Percentiles rank a stretch among this genome's conserved stretches.
These are phyloP conservation scores for Dactylonectria estremocensis DNA, from an alignment of 2,329 filamentous ascomycete genomes.

Conservation along the genomic window DNA sequence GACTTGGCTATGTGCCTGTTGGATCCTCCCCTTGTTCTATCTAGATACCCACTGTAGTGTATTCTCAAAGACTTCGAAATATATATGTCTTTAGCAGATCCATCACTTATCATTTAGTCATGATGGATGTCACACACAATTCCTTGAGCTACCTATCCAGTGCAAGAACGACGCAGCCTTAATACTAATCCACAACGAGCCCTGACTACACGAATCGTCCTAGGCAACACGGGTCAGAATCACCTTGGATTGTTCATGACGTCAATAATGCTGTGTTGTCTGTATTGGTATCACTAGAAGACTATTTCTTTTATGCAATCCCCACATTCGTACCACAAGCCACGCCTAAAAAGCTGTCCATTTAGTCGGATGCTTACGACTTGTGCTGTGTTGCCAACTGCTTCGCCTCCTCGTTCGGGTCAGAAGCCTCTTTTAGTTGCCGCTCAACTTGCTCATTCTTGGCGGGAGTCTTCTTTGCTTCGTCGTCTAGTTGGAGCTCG, in stretches of 20 bases:
- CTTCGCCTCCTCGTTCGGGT: neutral
- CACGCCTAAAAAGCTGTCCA: neutral
- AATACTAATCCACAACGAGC: neutral
- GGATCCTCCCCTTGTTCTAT: conserved; percentile 5
- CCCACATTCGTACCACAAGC: neutral
- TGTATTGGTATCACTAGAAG: too few species aligned
- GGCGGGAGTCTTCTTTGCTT: conserved; percentile 22
- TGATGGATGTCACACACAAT: neutral
- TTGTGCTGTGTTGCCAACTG: neutral
- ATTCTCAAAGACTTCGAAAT: neutral
- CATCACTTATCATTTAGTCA: neutral
- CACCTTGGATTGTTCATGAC: neutral
- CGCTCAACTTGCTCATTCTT: conserved; percentile 6
- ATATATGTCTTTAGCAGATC: neutral
- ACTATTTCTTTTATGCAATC: neutral
- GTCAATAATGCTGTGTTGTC: too few species aligned
- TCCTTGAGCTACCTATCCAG: too few species aligned
- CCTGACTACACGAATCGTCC: too few species aligned
- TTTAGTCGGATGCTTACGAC: neutral
- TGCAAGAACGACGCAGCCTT: conserved; percentile 14
- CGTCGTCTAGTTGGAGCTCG: conserved; percentile 44
- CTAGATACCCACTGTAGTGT: conserved; percentile 17
- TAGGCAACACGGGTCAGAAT: conserved; percentile 23
- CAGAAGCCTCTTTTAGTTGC: conserved; percentile 7
- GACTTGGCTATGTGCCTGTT: neutral